Evolutionary conservation across 345 rosid genomes (phyloP), one percentile per base, ranked within the genome.

Genomic region (Citrus maxima): DNA sequence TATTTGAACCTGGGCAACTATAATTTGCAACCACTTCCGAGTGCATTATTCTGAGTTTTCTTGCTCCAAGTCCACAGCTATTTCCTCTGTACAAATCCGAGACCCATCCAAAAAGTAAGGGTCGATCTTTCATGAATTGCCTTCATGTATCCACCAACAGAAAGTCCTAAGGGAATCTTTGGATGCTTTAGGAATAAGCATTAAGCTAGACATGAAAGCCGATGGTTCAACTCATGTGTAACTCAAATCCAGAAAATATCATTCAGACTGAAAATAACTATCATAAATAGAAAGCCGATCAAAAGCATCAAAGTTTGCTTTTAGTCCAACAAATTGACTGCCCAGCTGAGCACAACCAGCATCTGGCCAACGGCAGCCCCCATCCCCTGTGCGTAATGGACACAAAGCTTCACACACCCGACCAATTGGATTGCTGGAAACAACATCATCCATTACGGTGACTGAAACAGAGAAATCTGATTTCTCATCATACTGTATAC

Each of bases 341-440:
- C 92, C 83, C 14, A 87, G 80, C 79, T 90, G 97, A 68, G 94
- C 94, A 88, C 99, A 96, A 28, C 88, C 92, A 7, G 93, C 95
- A 68, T 94, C 98, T 3, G 99, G 98, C 98, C 99, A 91, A 64
- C 87, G 82, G 80, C 99, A 96, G 40, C 87, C 91, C 82, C 94
- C 95, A 65, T 94, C 93, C 30, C 85, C 85, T 40, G 93, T 60
- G 71, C 91, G 87, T 81, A 89, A 73, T 0, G 96, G 97, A 73
- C 99, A 94, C 82, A n/a, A n/a, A 62, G 86, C 79, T 83, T 90
- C 95, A 80, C 97, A 90, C 21, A 86, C 87, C 35, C 83, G 80
- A 68, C 81, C 72, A 24, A 81, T 42, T 18, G 87, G 84, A 70
- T 79, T 86, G 75, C 80, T 73, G 3, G 90, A 79, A 80, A 71